These are phyloP conservation scores for Jaapia argillacea DNA, from an alignment of 768 basidiomycete genomes.

Conservation along the genomic window DNA sequence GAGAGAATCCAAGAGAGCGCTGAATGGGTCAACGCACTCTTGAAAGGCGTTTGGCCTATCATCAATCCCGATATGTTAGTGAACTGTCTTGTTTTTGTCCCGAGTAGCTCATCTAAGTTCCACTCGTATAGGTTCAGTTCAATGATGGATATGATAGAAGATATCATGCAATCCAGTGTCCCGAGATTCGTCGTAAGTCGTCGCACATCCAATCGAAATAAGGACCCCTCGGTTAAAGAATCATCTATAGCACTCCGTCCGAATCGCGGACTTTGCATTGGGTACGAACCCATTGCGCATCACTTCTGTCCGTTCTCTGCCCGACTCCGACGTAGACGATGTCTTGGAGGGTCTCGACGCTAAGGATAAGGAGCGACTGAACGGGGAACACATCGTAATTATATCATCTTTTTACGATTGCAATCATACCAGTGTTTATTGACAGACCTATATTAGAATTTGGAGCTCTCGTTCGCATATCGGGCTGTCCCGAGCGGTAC, in stretches of 20 bases:
- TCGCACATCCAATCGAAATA: not conserved
- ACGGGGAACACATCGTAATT: constrained; percentile 31
- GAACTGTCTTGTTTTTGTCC: not conserved
- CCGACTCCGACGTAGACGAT: constrained; percentile 24
- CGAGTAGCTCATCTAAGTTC: not conserved
- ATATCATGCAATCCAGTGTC: constrained; percentile 43
- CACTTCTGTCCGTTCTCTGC: constrained; percentile 52
- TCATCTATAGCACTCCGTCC: constrained; percentile 36
- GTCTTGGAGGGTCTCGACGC: constrained; percentile 19
- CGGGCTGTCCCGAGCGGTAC: constrained; percentile 38
- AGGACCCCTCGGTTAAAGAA: not conserved
- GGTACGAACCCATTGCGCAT: constrained; percentile 63
- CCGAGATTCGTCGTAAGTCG: constrained; percentile 29
- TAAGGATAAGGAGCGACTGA: constrained; percentile 19
- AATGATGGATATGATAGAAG: constrained; percentile 53
- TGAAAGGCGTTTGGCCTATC: constrained; percentile 60
- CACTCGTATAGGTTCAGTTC: constrained; percentile 32
- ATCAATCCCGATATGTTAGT: constrained; percentile 50
- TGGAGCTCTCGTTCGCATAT: constrained; percentile 66
- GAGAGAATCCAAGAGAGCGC: constrained; percentile 25
- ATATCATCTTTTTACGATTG: not conserved
- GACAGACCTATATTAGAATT: too few species aligned
- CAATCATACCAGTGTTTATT: not conserved
- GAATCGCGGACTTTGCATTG: constrained; percentile 62
- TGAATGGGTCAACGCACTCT: constrained; percentile 62